Conservation (phyloP, 2,329 filamentous ascomycete genomes). For the Pseudopithomyces chartarum region DNA sequence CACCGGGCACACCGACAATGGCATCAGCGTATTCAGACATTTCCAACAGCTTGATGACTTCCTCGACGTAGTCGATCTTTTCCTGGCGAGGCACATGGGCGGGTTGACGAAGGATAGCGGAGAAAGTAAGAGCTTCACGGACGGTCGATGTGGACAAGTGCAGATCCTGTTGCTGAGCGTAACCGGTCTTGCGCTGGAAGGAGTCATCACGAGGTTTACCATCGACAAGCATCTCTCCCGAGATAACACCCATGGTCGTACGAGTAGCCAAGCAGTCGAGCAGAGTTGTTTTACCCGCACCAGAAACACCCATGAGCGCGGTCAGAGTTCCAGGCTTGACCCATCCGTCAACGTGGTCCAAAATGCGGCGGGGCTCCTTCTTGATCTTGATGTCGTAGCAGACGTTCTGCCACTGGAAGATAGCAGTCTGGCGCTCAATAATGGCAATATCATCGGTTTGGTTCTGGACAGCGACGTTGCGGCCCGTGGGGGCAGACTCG, state of each 20-base stretch:
- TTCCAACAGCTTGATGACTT: constrained; percentile 87
- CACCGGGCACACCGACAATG: constrained; percentile 85
- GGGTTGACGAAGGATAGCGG: constrained; percentile 83
- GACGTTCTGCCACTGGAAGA: constrained; percentile 86
- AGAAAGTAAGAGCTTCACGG: constrained; percentile 85
- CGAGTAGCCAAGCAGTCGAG: constrained; percentile 85
- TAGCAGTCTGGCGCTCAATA: constrained; percentile 69
- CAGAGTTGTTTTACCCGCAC: constrained; percentile 93
- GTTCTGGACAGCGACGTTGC: constrained; percentile 43
- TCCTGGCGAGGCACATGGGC: constrained; percentile 72
- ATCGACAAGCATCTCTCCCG: constrained; percentile 84
- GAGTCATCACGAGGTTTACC: constrained; percentile 74
- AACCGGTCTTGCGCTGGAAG: constrained; percentile 91
- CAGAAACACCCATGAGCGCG: constrained; percentile 87
- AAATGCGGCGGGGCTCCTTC: constrained; percentile 71
- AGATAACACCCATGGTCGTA: constrained; percentile 86
- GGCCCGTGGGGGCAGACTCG: constrained; percentile 42
- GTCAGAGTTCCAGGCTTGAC: constrained; percentile 87
- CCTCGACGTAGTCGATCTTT: constrained; percentile 85
- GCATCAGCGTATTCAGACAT: constrained; percentile 92
- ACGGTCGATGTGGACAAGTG: constrained; percentile 85
- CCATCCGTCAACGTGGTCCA: constrained; percentile 89
- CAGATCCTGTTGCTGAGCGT: constrained; percentile 91
- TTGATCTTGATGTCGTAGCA: constrained; percentile 84
- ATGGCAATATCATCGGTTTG: constrained; percentile 49